Percentiles rank a stretch among this genome's conserved stretches.
Evolutionary conservation across 2,329 filamentous ascomycete genomes (phyloP).

Genomic region (Colletotrichum euphorbiae): DNA sequence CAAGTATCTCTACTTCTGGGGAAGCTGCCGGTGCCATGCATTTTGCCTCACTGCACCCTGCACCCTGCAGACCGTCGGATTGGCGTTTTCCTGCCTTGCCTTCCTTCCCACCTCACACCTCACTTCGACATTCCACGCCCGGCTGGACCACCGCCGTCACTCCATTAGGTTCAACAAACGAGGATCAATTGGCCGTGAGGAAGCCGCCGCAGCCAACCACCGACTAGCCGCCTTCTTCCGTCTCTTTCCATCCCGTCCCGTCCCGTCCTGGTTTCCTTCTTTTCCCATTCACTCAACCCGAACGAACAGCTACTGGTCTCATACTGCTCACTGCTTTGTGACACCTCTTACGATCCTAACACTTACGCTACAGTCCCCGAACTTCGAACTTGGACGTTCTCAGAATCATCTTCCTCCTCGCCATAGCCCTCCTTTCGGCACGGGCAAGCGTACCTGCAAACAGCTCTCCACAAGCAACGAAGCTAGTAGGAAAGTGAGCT

Average conservation of each 20-base stretch:
- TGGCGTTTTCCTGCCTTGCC: neutral
- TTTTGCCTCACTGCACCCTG: neutral
- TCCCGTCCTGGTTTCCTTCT: neutral
- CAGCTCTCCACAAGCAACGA: conserved; percentile 14
- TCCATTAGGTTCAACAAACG: conserved; percentile 15
- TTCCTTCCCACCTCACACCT: conserved; percentile 9
- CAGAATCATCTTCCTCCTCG: neutral
- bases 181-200: neutral
- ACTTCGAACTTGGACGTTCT: too few relatives aligned
- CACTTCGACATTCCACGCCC: neutral
- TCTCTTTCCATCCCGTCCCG: conserved; percentile 23
- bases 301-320: neutral
- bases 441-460: neutral
- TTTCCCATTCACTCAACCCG: neutral
- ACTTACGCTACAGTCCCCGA: too few relatives aligned
- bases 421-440: neutral
- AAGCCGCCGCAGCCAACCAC: conserved; percentile 6
- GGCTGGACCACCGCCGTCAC: conserved; percentile 8
- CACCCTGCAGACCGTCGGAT: neutral
- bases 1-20: conserved; percentile 6
- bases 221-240: conserved; percentile 25
- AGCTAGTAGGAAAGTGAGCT: conserved; percentile 1
- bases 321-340: conserved; percentile 2
- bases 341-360: neutral
- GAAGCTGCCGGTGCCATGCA: neutral